A percentile compares a stretch with the other conserved stretches of the same genome.
These are phyloP conservation scores for Dimargaris xerosporica DNA, from an alignment of 192 early-diverging fungal species.

Conservation along the genomic window DNA sequence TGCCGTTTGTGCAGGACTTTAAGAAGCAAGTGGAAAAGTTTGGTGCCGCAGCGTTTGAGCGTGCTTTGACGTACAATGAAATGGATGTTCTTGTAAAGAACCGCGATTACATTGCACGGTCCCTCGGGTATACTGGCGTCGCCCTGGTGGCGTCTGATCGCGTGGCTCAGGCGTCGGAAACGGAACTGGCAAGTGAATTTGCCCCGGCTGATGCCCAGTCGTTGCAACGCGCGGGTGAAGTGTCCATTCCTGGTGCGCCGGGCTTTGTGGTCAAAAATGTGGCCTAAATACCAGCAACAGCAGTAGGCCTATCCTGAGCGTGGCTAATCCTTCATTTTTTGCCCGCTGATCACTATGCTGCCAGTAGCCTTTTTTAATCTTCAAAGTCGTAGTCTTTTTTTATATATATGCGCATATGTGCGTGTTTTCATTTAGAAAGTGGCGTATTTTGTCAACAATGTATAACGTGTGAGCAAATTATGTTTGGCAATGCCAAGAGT, in stretches of 20 bases:
- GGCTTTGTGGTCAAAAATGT: conserved; percentile 38
- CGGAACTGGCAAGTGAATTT: conserved; percentile 27
- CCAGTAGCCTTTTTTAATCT: too few species aligned
- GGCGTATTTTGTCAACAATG: too few species aligned
- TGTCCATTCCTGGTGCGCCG: conserved; percentile 39
- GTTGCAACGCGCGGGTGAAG: conserved; percentile 23
- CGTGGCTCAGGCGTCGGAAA: conserved; percentile 13
- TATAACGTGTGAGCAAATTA: too few species aligned
- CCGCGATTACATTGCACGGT: conserved; percentile 36
- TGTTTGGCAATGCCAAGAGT: too few species aligned
- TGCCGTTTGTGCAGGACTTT: conserved; percentile 87
- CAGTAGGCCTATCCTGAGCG: too few species aligned
- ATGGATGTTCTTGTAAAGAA: conserved; percentile 38
- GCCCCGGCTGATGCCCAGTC: neutral
- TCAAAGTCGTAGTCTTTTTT: too few species aligned
- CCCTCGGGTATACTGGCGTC: conserved; percentile 39
- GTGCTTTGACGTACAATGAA: conserved; percentile 73
- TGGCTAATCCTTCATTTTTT: too few species aligned
- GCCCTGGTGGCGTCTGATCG: conserved; percentile 28
- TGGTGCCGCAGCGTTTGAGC: conserved; percentile 62
- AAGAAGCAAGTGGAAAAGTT: conserved; percentile 61
- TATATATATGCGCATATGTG: too few species aligned
- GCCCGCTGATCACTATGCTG: too few species aligned
- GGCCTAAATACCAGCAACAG: neutral
- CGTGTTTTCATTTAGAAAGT: too few species aligned